Percentiles rank a stretch among this genome's conserved stretches.
Conservation (phyloP, 768 basidiomycete genomes). For the Boletellus ananas region DNA sequence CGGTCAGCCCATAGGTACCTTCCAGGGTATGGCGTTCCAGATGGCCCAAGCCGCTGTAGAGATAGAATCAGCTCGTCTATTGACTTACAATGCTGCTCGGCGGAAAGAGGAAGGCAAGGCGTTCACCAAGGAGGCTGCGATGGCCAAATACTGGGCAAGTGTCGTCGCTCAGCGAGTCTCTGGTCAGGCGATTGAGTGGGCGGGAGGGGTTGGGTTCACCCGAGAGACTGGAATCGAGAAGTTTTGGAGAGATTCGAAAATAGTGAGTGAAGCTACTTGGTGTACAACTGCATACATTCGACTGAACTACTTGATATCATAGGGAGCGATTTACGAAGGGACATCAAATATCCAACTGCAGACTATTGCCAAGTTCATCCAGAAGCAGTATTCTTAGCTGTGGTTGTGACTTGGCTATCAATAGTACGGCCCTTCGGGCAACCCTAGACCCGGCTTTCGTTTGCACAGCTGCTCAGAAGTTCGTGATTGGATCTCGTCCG, state of each 20-base stretch:
- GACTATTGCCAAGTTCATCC: constrained; percentile 90
- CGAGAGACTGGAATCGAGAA: constrained; percentile 95
- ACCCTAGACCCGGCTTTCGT: too few species aligned
- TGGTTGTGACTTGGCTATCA: background rate
- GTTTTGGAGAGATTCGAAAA: constrained; percentile 95
- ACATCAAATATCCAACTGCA: constrained; percentile 98
- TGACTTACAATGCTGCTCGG: constrained; percentile 96
- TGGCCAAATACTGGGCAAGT: constrained; percentile 94
- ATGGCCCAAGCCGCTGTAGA: constrained; percentile 87
- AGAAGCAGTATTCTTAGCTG: constrained; percentile 71
- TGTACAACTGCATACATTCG: background rate
- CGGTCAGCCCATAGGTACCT: constrained; percentile 87
- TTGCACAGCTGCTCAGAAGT: too few species aligned
- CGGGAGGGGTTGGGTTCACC: constrained; percentile 89
- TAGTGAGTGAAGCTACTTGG: constrained; percentile 48
- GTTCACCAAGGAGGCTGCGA: constrained; percentile 94
- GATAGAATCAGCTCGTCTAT: constrained; percentile 82
- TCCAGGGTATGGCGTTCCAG: constrained; percentile 96
- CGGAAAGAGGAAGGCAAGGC: constrained; percentile 84
- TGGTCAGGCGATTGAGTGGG: constrained; percentile 94
- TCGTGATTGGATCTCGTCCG: too few species aligned
- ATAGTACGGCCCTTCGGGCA: too few species aligned
- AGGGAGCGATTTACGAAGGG: constrained; percentile 92
- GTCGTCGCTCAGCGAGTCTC: constrained; percentile 85
- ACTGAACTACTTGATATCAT: background rate